Evolutionary conservation across 208 protist genomes (phyloP), one percentile per base, ranked within the genome.

Genomic region (Sergeia podlipaevii): DNA sequence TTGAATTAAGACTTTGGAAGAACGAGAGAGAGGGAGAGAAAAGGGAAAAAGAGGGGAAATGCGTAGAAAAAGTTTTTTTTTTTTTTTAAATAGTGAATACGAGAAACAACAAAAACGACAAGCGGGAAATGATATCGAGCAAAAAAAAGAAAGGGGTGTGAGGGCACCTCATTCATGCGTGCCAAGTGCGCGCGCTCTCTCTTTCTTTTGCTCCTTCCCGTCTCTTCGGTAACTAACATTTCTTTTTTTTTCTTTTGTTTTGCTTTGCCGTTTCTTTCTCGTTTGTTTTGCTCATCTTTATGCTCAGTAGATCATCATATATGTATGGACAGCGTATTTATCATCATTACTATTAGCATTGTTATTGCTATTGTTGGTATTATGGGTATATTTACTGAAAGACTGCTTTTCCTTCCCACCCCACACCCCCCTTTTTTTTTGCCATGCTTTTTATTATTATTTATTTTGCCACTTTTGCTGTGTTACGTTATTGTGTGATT

Each of bases 191-290:
- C 62, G 11, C 34, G 13, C 36, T 54, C 23, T 66, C 60, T 37
- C 47, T 70, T 42, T 42, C 39, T 63, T 59, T 60, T 65, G 57
- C 39, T 5, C 17, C 29, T 57, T 33, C 6, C 2, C 5, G 7
- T 59, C 18, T 55, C 55, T 46, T 61, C 24, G 32, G 49, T 48
- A 24, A 34, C 21, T 24, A 33, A 8, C 7, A 36, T 51, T 47
- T 44, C 29, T 55, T 33, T 45, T 57, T 60, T 52, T 57, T 27
- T 58, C 17, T 42, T 60, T 10, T 26, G 29, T 32, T 10, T 60
- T 18, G 41, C 10, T 52, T 60, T 37, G 11, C 20, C 29, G 38
- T 59, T 21, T 52, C 26, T 44, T 41, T 39, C 5, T 56, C 47
- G 5, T 54, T n/a, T 52, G 38, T 57, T 57, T 23, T n/a, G 10